These are phyloP conservation scores for Fusarium subtropicale DNA, from an alignment of 2,329 filamentous ascomycete genomes.

Conservation along the genomic window DNA sequence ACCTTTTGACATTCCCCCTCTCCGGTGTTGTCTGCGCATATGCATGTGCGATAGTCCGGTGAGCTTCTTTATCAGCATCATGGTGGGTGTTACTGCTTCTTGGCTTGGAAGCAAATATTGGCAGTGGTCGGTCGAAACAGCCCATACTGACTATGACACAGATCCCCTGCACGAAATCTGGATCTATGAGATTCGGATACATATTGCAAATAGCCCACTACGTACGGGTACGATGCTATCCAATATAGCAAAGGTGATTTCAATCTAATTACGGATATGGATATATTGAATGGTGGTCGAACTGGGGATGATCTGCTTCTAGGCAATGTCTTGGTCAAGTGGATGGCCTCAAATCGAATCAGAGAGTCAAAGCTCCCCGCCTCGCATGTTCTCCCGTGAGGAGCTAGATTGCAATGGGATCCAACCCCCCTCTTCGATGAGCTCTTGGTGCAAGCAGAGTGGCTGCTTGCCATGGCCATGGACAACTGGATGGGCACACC, in stretches of 20 bases:
- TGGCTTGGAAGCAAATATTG: constrained; percentile 28
- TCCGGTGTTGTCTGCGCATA: constrained; percentile 41
- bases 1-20: constrained; percentile 40
- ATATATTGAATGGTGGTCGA: constrained; percentile 21
- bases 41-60: constrained; percentile 40
- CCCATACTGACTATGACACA: constrained; percentile 27
- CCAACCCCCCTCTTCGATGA: constrained; percentile 38
- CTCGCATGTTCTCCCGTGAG: constrained; percentile 37
- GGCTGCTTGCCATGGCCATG: constrained; percentile 41
- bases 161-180: constrained; percentile 29
- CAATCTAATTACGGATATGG: constrained; percentile 23
- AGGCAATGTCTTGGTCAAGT: constrained; percentile 26
- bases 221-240: background rate
- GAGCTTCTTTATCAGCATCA: constrained; percentile 36
- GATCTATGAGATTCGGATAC: constrained; percentile 1
- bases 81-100: constrained; percentile 38
- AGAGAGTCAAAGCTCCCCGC: constrained; percentile 39
- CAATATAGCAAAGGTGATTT: constrained; percentile 14
- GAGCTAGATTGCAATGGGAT: constrained; percentile 42
- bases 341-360: constrained; percentile 43
- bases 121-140: constrained; percentile 6
- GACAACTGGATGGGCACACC: constrained; percentile 46
- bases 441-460: constrained; percentile 41
- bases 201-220: background rate
- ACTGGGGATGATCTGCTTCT: constrained; percentile 22